Base-by-base conservation (phyloP, 768 basidiomycete genomes). In the Russula dissimulans region DNA sequence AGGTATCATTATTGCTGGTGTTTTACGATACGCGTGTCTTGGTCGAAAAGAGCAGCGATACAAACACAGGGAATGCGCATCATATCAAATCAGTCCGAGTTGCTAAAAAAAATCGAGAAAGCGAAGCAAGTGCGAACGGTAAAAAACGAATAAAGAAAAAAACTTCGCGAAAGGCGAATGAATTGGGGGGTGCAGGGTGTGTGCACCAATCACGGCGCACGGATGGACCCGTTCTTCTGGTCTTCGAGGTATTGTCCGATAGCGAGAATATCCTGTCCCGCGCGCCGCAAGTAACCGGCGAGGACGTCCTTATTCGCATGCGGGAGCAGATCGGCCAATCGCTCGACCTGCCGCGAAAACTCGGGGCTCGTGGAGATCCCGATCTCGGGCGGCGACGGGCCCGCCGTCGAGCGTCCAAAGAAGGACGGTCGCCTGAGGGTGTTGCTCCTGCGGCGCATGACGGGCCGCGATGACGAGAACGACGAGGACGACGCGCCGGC, bases 241-340 rank as follows among this genome's bases (percentile, higher is more conserved):
- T 92, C 90, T 64, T 90, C 89, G 11, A 92, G 75, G 70, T 89
- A 92, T 68, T 89, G 86, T 15, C 88, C 88, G 66, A 92, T 89
- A n/a, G 90, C 90, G 45, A 89, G 74, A 45, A 91, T 86, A 71
- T 90, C 89, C 68, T 88, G 82, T 22, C 90, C 90, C 10, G 88
- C 77, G 10, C 86, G 79, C 32, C 81, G 81, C 60, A 92, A 71
- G 70, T 92, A 92, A 14, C 82, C 80, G 42, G 84, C 84, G 8
- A 92, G 78, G 2, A 89, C 73, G 22, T 71, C 74, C 47, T 81
- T 78, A 64, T 91, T 83, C 38, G 86, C 90, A 65, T 86, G 82
- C 15, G 90, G 90, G 36, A 91, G 73, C 43, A 91, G 73, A 61
- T 83, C 82, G 1, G 77, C 76, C 49, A 92, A 80, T 68, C 82